phyloP scores from a whole-genome alignment of 116 monocot species.

The Cymodocea nodosa region DNA sequence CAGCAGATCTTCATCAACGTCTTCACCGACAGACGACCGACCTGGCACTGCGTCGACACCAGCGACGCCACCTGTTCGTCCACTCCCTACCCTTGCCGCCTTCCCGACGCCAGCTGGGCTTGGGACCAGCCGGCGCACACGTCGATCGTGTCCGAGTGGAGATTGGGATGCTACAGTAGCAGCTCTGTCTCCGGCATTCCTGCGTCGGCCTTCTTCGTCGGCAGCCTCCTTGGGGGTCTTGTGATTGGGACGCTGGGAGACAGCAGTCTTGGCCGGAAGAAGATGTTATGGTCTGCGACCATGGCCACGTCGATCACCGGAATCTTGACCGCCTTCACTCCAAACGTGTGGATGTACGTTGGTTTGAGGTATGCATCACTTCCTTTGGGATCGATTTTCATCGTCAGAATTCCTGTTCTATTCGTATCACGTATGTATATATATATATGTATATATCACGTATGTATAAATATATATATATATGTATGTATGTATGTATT shows the following conservation, averaged over 20 bases:
- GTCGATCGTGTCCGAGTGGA: conserved; percentile 51
- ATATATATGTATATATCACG: no score
- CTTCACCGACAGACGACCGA: conserved; percentile 46
- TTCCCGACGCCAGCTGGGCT: conserved; percentile 35
- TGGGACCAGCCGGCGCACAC: conserved; percentile 24
- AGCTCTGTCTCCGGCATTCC: conserved; percentile 26
- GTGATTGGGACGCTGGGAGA: conserved; percentile 56
- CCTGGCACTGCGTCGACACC: conserved; percentile 36
- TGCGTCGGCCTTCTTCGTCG: conserved; percentile 37
- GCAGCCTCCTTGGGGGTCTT: conserved; percentile 50
- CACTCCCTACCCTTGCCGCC: conserved; percentile 13
- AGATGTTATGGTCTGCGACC: conserved; percentile 11
- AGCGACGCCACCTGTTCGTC: conserved; percentile 8
- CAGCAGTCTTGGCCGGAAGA: conserved; percentile 28
- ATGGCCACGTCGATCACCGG: conserved; percentile 12
- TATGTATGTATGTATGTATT: no score
- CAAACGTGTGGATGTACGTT: conserved; percentile 40
- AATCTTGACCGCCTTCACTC: conserved; percentile 7
- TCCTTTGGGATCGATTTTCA: no score
- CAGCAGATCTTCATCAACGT: conserved; percentile 68
- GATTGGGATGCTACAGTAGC: conserved; percentile 29
- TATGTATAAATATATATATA: no score
- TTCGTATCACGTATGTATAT: no score
- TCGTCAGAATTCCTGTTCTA: no score
- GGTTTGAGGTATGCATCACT: not conserved